phyloP scores from a whole-genome alignment of 805 yeast species.

The Candida cerambycidarum region DNA sequence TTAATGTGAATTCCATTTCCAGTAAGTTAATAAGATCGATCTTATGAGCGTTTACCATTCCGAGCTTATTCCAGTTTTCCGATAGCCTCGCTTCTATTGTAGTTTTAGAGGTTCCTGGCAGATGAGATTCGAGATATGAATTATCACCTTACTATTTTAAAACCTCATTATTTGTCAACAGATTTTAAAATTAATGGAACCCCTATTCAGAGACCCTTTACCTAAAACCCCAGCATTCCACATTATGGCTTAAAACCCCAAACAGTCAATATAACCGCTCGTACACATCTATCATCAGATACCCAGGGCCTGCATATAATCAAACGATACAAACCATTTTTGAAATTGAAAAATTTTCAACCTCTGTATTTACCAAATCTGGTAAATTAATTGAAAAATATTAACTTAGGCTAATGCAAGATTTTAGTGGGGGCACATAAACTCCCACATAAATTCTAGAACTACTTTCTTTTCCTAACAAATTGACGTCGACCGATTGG shows the following conservation, averaged over 20 bases:
- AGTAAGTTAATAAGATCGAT: slow-evolving; percentile 4
- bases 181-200: too few species aligned
- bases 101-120: background rate
- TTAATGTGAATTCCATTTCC: background rate
- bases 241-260: too few species aligned
- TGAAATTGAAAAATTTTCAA: slow-evolving; percentile 7
- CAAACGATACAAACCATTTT: background rate
- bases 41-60: background rate
- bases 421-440: background rate
- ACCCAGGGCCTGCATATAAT: background rate
- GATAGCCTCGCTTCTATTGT: background rate
- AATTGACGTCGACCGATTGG: background rate
- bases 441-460: background rate
- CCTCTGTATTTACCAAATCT: background rate
- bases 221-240: too few species aligned
- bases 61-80: background rate
- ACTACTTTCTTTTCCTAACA: slow-evolving; percentile 3
- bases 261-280: too few species aligned
- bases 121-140: background rate
- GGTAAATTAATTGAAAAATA: background rate
- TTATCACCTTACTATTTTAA: background rate
- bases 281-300: background rate
- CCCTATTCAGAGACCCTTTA: too few species aligned
- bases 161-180: too few species aligned
- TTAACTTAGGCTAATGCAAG: background rate